Evolutionary conservation across 768 basidiomycete species (phyloP).

Genomic region (Inosperma sp.): DNA sequence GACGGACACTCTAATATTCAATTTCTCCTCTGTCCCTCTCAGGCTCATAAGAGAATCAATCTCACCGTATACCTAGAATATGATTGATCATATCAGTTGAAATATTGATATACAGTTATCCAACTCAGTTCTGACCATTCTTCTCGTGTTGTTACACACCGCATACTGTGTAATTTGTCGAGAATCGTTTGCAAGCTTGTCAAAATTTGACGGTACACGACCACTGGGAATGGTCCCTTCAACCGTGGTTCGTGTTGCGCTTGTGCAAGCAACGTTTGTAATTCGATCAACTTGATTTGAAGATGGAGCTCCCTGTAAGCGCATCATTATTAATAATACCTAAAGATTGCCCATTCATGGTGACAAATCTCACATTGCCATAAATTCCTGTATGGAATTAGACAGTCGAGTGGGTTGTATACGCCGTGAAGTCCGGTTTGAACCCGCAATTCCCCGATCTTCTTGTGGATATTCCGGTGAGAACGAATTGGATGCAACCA

Average conservation of each 20-base stretch:
- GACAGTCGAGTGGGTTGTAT: conserved; percentile 43
- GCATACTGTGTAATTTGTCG: conserved; percentile 90
- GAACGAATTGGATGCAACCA: conserved; percentile 85
- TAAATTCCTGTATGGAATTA: conserved; percentile 76
- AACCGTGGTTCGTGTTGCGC: conserved; percentile 90
- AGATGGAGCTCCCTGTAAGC: conserved; percentile 83
- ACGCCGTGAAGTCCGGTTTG: conserved; percentile 20
- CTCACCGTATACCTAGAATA: conserved; percentile 65
- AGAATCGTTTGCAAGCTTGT: conserved; percentile 80
- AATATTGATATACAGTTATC: conserved; percentile 5
- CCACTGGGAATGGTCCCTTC: conserved; percentile 91
- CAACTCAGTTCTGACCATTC: conserved; percentile 62
- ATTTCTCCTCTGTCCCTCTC: not conserved
- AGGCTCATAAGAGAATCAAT: not conserved
- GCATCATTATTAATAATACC: not conserved
- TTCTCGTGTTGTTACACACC: conserved; percentile 92
- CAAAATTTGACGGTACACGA: conserved; percentile 78
- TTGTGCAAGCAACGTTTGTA: conserved; percentile 81
- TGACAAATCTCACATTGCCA: conserved; percentile 70
- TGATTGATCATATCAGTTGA: conserved; percentile 6
- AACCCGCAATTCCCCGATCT: conserved; percentile 23
- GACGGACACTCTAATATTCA: conserved; percentile 59
- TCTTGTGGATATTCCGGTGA: conserved; percentile 42
- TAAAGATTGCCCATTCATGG: not conserved
- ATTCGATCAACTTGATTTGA: conserved; percentile 83